Evolutionary conservation across 2,329 filamentous ascomycete genomes (phyloP).

Genomic region (Rhynchosporium agropyri): DNA sequence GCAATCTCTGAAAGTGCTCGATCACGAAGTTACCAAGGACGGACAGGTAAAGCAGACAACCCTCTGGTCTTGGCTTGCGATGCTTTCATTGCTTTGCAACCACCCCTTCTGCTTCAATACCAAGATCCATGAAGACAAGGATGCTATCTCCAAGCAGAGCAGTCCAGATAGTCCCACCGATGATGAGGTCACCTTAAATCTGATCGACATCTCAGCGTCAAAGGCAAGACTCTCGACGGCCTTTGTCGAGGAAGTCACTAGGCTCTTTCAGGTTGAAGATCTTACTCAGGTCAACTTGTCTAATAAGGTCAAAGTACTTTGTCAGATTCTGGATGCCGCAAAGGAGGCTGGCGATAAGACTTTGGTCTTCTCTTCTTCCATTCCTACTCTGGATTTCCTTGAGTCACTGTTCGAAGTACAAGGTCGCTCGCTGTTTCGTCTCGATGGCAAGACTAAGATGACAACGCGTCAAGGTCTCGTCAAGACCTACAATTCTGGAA

Average conservation of each 20-base stretch:
- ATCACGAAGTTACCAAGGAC: slow-evolving; percentile 37
- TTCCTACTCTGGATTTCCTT: slow-evolving; percentile 71
- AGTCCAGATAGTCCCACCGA: slow-evolving; percentile 16
- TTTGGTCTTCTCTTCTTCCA: slow-evolving; percentile 77
- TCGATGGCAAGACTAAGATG: slow-evolving; percentile 69
- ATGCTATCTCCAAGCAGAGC: slow-evolving; percentile 33
- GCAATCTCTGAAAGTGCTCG: slow-evolving; percentile 41
- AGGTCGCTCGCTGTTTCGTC: slow-evolving; percentile 40
- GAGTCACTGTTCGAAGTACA: slow-evolving; percentile 56
- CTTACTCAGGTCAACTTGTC: slow-evolving; percentile 58
- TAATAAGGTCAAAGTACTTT: slow-evolving; percentile 68
- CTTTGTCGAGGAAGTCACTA: slow-evolving; percentile 42
- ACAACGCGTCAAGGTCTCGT: slow-evolving; percentile 61
- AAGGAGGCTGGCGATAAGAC: slow-evolving; percentile 68
- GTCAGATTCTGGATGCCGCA: slow-evolving; percentile 69
- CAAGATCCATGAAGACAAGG: slow-evolving; percentile 50
- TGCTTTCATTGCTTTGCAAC: slow-evolving; percentile 58
- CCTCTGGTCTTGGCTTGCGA: slow-evolving; percentile 57
- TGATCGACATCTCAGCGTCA: slow-evolving; percentile 36
- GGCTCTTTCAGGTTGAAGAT: slow-evolving; percentile 43
- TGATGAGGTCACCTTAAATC: slow-evolving; percentile 29
- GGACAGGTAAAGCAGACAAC: slow-evolving; percentile 46
- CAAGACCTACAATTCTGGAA: slow-evolving; percentile 67
- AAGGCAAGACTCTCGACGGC: slow-evolving; percentile 38
- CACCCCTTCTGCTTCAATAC: slow-evolving; percentile 53